Evolutionary conservation across 2,329 filamentous ascomycete genomes (phyloP), one percentile per base, ranked within the genome.

Genomic region (Phaeosphaeriaceae sp.): DNA sequence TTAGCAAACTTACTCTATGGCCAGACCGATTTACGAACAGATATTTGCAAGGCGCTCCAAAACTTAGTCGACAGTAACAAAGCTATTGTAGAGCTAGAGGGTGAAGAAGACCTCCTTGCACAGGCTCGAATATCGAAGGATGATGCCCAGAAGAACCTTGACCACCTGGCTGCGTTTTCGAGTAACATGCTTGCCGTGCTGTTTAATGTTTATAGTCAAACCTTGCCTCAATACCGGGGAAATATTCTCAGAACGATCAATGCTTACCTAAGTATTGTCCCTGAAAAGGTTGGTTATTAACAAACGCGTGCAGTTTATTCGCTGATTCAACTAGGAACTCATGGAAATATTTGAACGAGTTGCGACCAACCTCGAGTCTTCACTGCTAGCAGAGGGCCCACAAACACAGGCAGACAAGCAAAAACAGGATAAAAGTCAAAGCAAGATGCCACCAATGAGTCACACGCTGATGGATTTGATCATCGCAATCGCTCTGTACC

Each of bases 141-240:
- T 3, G 81, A 86, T 32, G 93, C 94, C 0, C 79, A 85, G 70
- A 87, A 87, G 74, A 97, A 97, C 68, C 77, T 97, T 32, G 78
- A 85, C n/a, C 87, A 96, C 70, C 80, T 99, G 11, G 86, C 90
- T 13, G 78, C 79, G 1, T 92, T 94, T 67, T 83, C 93, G 1
- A 88, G 88, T 52, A 97, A 97, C 65, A 83, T 99, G 75, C 84
- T 99, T 34, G 92, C 94, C 6, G 93, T 97, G 0, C 79, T 99
- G n/a, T 97, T 99, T 81, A 99, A 99, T 70, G 93, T 99, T 36
- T 99, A 99, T 77, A 96, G 90, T 57, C 90, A 97, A 73, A 99
- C 94, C 1, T 81, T 99, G 20, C 93, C 94, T 2, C 91, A 97
- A 67, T 94, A 90, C 66, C 84, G 94, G 61, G 92, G 91, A 0